These are phyloP conservation scores for Trichoderma semiorbis DNA, from an alignment of 2,329 filamentous ascomycete genomes.

Conservation along the genomic window DNA sequence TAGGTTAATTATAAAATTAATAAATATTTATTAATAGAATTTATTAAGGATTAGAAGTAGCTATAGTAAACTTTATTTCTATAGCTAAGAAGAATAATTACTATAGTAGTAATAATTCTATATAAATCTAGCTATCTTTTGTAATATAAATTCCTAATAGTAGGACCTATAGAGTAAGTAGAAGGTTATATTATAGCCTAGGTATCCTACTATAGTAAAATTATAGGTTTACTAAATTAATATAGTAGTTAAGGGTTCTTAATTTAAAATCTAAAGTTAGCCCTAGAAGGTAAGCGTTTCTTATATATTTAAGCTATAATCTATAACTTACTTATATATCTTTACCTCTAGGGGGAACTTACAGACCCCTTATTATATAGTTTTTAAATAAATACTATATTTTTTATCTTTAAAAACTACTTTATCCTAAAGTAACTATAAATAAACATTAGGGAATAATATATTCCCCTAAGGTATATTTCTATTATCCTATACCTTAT, in stretches of 20 bases:
- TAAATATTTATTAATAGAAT: neutral
- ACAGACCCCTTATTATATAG: neutral
- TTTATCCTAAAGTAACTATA: neutral
- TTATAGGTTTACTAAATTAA: neutral
- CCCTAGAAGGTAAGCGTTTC: neutral
- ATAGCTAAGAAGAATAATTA: neutral
- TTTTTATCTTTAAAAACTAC: neutral
- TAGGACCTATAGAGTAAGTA: neutral
- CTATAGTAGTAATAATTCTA: neutral
- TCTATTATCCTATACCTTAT: neutral
- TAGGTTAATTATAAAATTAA: neutral
- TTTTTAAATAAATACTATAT: neutral
- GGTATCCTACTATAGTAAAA: neutral
- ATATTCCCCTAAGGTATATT: too few relatives aligned
- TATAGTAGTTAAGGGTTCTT: neutral
- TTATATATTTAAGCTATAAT: neutral
- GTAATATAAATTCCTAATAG: neutral
- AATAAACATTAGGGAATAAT: neutral
- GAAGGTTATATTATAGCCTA: neutral
- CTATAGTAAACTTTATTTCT: neutral
- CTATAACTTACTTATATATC: neutral
- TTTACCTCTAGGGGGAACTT: neutral
- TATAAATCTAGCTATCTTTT: neutral
- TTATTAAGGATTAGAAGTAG: neutral
- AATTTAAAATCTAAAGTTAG: neutral